These are phyloP conservation scores for Hypoxylon fragiforme DNA, from an alignment of 495 filamentous ascomycete species.

Conservation along the genomic window DNA sequence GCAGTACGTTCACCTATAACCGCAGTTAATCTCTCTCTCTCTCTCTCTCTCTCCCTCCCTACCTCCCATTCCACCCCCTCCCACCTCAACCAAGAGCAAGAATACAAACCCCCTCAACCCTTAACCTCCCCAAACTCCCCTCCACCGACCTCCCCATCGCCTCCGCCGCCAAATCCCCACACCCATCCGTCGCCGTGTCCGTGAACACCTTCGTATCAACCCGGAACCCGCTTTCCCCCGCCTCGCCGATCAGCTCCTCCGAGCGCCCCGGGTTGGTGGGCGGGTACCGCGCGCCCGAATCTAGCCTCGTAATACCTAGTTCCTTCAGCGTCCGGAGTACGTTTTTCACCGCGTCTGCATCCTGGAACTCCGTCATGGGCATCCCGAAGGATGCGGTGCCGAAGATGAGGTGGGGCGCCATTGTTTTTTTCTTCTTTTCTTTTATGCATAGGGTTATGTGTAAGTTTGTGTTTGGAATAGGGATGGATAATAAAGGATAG, in stretches of 20 bases:
- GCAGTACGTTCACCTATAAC: constrained; percentile 35
- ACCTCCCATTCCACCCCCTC: no score
- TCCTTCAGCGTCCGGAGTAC: constrained; percentile 34
- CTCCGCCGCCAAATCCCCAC: constrained; percentile 19
- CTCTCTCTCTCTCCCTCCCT: no score
- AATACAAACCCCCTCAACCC: constrained; percentile 5
- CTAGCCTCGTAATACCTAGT: constrained; percentile 43
- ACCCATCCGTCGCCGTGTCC: constrained; percentile 26
- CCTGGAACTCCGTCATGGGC: constrained; percentile 30
- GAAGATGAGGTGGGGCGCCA: constrained; percentile 41
- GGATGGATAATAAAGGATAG: no score
- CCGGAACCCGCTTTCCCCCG: constrained; percentile 37
- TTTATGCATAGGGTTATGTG: no score
- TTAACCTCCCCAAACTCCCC: constrained; percentile 25
- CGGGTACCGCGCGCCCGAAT: constrained; percentile 52
- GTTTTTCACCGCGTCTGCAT: constrained; percentile 28
- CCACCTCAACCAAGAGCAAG: no score
- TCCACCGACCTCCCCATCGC: constrained; percentile 12
- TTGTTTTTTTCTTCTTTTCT: no score
- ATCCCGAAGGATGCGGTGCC: constrained; percentile 45
- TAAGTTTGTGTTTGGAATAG: no score
- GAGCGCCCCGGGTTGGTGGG: constrained; percentile 46
- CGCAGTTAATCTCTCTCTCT: no score
- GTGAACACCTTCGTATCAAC: constrained; percentile 50
- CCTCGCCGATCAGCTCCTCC: constrained; percentile 49